Base-by-base conservation (phyloP, 768 basidiomycete genomes). In the Pholiota microspora region DNA sequence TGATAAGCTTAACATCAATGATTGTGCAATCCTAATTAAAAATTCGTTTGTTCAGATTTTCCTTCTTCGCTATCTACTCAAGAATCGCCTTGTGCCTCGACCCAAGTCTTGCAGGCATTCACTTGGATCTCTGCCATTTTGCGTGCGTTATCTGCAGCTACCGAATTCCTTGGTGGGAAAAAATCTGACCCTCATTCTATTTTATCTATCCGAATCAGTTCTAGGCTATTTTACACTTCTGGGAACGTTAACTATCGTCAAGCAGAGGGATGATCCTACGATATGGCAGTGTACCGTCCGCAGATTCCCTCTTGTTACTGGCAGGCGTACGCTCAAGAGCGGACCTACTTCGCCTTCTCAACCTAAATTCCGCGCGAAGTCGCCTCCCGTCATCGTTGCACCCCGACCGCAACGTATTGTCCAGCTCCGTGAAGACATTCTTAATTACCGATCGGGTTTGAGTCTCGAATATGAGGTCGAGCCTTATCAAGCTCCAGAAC, bases 161-260 rank as follows among this genome's bases (percentile, higher is more conserved):
- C 42, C 49, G 13, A 51, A 34, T 27, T 27, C 25, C 45, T 15
- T 45, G 40, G 15, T 8, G n/a, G 8, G 13, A 15, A 27, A n/a
- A n/a, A 44, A 29, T 27, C 27, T 50, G 31, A 48, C 45, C 35
- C n/a, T 49, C 9, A 42, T 54, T 47, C 54, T 42, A 38, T 50
- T 31, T 23, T 50, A 18, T 45, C 32, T 45, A n/a, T n/a, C n/a
- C n/a, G n/a, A 9, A 34, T 4, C 54, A 89, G 87, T 88, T 49
- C 64, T 88, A 44, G 55, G 71, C n/a, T 89, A 89, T 65, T 71
- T 86, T 49, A 62, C 73, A n/a, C 61, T 75, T 10, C 67, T 88
- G 51, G 63, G 78, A 18, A 63, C 76, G n/a, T 68, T 75, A 8
- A 71, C 76, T 42, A 59, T 62, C 21, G 59, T 80, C 42, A 69